phyloP scores from a whole-genome alignment of 2,329 filamentous ascomycete species.

The Sporothrix sp. region DNA sequence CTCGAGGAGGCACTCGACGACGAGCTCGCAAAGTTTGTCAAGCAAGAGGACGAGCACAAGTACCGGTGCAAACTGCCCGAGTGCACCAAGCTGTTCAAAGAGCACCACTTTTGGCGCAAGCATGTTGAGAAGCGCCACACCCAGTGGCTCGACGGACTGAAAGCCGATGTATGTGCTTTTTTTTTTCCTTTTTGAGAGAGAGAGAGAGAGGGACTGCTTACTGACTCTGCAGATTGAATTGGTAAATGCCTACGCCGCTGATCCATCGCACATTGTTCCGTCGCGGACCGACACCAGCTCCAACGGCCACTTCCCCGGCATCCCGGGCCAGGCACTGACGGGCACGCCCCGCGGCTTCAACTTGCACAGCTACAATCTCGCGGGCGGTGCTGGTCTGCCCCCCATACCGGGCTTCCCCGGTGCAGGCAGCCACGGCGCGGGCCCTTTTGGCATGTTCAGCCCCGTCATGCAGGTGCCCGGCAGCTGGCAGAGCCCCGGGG shows the following conservation, averaged over 20 bases:
- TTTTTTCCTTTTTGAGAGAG: slow-evolving; percentile 5
- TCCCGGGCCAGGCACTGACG: slow-evolving; percentile 62
- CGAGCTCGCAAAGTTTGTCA: slow-evolving; percentile 77
- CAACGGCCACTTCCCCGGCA: slow-evolving; percentile 86
- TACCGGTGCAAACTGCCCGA: slow-evolving; percentile 95
- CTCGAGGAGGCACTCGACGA: slow-evolving; percentile 79
- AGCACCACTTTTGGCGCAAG: slow-evolving; percentile 94
- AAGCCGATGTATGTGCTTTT: slow-evolving; percentile 60
- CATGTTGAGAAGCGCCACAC: slow-evolving; percentile 92
- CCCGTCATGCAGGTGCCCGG: slow-evolving; percentile 33
- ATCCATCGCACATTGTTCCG: slow-evolving; percentile 88
- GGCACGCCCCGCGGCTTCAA: slow-evolving; percentile 92
- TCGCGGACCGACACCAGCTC: slow-evolving; percentile 89
- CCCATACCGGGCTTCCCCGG: slow-evolving; percentile 47
- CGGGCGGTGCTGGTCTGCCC: slow-evolving; percentile 42
- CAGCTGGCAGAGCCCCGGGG: slow-evolving; percentile 35
- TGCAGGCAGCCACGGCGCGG: slow-evolving; percentile 24
- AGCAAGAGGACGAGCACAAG: slow-evolving; percentile 96
- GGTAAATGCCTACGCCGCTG: slow-evolving; percentile 88
- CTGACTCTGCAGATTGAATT: slow-evolving; percentile 57
- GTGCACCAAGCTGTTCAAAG: slow-evolving; percentile 95
- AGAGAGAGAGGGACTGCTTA: too few species aligned
- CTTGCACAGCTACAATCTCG: slow-evolving; percentile 57
- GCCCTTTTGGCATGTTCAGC: slow-evolving; percentile 43
- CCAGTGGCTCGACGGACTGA: slow-evolving; percentile 74